These are phyloP conservation scores for Physcomitrium patens DNA, from an alignment of 225 moss, liverwort and hornwort species.

Conservation along the genomic window DNA sequence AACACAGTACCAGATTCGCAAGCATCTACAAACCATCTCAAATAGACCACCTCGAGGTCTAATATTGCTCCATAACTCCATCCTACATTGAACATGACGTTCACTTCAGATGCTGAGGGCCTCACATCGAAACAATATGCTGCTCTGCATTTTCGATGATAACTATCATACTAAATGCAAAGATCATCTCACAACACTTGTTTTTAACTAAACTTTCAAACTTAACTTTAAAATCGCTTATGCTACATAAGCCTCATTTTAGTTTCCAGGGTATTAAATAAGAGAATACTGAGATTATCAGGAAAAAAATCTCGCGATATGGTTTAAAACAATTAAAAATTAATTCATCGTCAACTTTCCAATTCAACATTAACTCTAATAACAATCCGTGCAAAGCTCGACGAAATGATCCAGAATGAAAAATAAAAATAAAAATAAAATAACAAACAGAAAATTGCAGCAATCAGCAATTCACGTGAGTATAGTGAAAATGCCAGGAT, in stretches of 20 bases:
- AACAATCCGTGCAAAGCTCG: not conserved
- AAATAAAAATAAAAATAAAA: not conserved
- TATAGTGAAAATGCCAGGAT: not conserved
- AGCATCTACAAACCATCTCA: not conserved
- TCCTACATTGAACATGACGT: not conserved
- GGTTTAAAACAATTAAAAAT: not conserved
- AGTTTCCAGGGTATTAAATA: not conserved
- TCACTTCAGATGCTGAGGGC: not conserved
- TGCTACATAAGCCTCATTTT: not conserved
- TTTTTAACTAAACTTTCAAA: not conserved
- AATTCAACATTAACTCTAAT: not conserved
- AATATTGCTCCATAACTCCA: not conserved
- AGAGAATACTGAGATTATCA: not conserved
- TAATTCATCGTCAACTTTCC: not conserved
- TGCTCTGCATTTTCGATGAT: not conserved
- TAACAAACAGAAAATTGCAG: not conserved
- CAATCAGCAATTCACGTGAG: not conserved
- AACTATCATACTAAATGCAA: not conserved
- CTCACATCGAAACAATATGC: too few species aligned
- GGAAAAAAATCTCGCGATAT: not conserved
- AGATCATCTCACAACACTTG: not conserved
- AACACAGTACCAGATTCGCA: not conserved
- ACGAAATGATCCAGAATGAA: not conserved
- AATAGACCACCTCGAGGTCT: not conserved
- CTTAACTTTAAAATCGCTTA: not conserved